Conservation (phyloP, 2,329 filamentous ascomycete genomes). For the Cladorrhinum sp. region DNA sequence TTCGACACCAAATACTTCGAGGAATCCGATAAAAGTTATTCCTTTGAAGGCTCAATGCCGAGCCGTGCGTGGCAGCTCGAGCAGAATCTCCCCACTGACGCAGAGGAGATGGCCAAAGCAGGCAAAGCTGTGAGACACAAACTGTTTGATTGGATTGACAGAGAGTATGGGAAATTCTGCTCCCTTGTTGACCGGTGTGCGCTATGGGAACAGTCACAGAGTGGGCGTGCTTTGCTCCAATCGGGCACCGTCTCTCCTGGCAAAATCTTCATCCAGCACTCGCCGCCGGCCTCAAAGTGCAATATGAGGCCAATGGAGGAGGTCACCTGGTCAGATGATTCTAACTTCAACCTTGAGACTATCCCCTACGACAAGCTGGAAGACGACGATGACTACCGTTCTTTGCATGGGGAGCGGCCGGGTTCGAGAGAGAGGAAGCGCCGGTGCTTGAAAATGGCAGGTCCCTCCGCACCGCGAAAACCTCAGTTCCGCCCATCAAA, state of each 20-base stretch:
- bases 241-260: slow-evolving; percentile 35
- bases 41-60: slow-evolving; percentile 45
- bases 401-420: slow-evolving; percentile 11
- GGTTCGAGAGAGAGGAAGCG: slow-evolving; percentile 15
- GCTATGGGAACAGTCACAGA: slow-evolving; percentile 44
- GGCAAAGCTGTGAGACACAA: slow-evolving; percentile 23
- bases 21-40: slow-evolving; percentile 37
- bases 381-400: slow-evolving; percentile 30
- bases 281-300: slow-evolving; percentile 23
- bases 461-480: slow-evolving; percentile 8
- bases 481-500: slow-evolving; percentile 27
- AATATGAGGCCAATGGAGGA: slow-evolving; percentile 28
- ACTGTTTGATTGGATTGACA: slow-evolving; percentile 28
- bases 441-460: slow-evolving; percentile 4
- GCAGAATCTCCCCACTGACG: slow-evolving; percentile 32
- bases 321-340: slow-evolving; percentile 38
- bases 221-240: slow-evolving; percentile 34
- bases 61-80: slow-evolving; percentile 35
- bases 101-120: slow-evolving; percentile 33
- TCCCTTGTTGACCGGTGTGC: slow-evolving; percentile 39
- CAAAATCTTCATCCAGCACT: slow-evolving; percentile 40
- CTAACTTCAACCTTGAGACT: slow-evolving; percentile 40
- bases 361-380: slow-evolving; percentile 42
- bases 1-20: slow-evolving; percentile 40
- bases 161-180: slow-evolving; percentile 31